These are phyloP conservation scores for Populus ilicifolia DNA, from an alignment of 345 rosid genomes.

Conservation along the genomic window DNA sequence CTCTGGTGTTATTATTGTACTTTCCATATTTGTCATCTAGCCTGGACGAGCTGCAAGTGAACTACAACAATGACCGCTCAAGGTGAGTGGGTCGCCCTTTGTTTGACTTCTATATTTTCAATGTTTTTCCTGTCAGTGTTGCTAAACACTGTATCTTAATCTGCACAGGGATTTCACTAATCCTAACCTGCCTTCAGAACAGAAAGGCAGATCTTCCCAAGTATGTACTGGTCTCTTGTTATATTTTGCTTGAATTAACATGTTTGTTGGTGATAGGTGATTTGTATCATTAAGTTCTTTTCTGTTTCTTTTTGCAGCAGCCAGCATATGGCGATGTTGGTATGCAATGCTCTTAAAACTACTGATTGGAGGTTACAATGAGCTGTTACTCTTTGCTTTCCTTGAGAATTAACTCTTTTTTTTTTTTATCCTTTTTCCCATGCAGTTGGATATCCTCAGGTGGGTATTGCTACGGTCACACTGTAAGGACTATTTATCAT, in stretches of 20 bases:
- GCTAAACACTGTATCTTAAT: slow-evolving; percentile 5
- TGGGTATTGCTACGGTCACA: slow-evolving; percentile 41
- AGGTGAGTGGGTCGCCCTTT: slow-evolving; percentile 43
- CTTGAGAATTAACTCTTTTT: slow-evolving; percentile 17
- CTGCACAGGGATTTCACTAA: slow-evolving; percentile 83
- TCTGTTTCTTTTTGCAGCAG: slow-evolving; percentile 36
- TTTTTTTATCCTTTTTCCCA: slow-evolving; percentile 3
- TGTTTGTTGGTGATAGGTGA: background rate
- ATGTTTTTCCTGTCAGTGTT: background rate
- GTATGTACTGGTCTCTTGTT: slow-evolving; percentile 34
- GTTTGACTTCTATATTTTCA: background rate
- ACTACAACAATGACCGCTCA: slow-evolving; percentile 93
- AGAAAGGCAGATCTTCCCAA: slow-evolving; percentile 84
- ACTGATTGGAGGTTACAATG: slow-evolving; percentile 23
- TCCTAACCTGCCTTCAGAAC: slow-evolving; percentile 90
- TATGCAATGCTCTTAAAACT: slow-evolving; percentile 41
- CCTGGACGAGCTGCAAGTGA: slow-evolving; percentile 97
- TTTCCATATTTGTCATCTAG: slow-evolving; percentile 29
- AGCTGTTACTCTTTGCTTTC: slow-evolving; percentile 10
- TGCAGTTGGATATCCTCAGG: slow-evolving; percentile 94
- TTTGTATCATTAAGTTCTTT: slow-evolving; percentile 13
- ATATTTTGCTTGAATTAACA: background rate
- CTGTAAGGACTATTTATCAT: slow-evolving; percentile 18
- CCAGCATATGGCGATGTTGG: slow-evolving; percentile 83
- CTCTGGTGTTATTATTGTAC: background rate